Evolutionary conservation across 2,329 filamentous ascomycete species (phyloP), one percentile per base, ranked within the genome.

Genomic region (Ilyonectria sp.): DNA sequence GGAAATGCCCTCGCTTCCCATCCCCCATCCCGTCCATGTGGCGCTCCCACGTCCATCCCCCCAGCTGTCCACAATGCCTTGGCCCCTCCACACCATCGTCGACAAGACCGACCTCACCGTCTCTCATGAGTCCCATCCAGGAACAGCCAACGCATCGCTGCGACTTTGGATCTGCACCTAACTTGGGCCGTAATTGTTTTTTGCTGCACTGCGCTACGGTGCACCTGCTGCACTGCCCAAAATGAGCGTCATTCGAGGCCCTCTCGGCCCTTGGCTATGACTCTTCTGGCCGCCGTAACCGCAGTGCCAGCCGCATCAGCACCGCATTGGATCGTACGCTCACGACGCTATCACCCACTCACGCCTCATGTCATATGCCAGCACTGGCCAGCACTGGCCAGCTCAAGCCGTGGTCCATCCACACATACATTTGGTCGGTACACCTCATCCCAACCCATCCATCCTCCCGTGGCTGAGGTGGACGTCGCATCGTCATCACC

Each of bases 221-320:
- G 54, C 55, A 47, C 23, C 55, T 63, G 35, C 61, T 59, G 61
- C 54, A 53, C 47, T n/a, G 60, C 46, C 57, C 29, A 50, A 35
- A 46, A 33, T 8, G 56, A 21, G 43, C n/a, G 55, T 58, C 43
- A n/a, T 58, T 35, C 23, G 26, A 21, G 43, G 29, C 43, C 55
- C 17, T 35, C 37, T 13, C 9, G 55, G 33, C 26, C 57, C 29
- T 26, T 35, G 31, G 57, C 57, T 46, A 17, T 60, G 44, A 50
- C 21, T 47, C 57, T 47, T 50, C 15, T 17, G 19, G n/a, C 72
- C 72, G 72, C 72, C 55, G 58, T 69, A 71, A 65, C 60, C 47
- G 59, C 64, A 68, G 58, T 59, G 60, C 33, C 69, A 71, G 65
- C 64, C 37, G 63, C 60, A 67, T 57, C 69, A 52, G 64, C 72